A percentile compares a stretch with the other conserved stretches of the same genome.
Evolutionary conservation across 2,329 filamentous ascomycete genomes (phyloP).

Genomic region (Mycocentrospora acerina): DNA sequence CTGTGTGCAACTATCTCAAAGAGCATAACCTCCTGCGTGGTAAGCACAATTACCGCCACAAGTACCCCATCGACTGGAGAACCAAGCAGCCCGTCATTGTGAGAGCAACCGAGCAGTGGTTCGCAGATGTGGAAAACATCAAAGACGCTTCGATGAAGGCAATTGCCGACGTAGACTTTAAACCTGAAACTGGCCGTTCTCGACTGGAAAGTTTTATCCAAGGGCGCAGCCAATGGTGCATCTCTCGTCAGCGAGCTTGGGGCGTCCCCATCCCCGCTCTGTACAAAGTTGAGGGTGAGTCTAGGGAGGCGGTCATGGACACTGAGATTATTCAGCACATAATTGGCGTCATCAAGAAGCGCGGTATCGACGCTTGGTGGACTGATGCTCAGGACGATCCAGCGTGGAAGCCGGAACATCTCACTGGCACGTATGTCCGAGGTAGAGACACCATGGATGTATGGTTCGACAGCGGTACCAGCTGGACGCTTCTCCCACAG

Average conservation of each 20-base stretch:
- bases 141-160: slow-evolving; percentile 71
- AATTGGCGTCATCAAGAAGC: slow-evolving; percentile 71
- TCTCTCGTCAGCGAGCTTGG: slow-evolving; percentile 93
- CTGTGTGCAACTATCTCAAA: slow-evolving; percentile 69
- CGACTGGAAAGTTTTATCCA: slow-evolving; percentile 84
- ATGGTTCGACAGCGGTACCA: slow-evolving; percentile 98
- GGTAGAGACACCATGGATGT: slow-evolving; percentile 98
- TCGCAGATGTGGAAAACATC: slow-evolving; percentile 85
- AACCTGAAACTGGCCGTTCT: slow-evolving; percentile 71
- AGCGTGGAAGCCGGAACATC: slow-evolving; percentile 71
- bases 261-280: slow-evolving; percentile 93
- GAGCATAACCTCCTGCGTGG: slow-evolving; percentile 59
- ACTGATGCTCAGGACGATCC: slow-evolving; percentile 74
- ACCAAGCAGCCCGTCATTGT: slow-evolving; percentile 91
- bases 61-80: slow-evolving; percentile 97
- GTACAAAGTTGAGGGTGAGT: slow-evolving; percentile 67
- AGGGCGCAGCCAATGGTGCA: slow-evolving; percentile 93
- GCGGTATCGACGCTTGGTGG: slow-evolving; percentile 94
- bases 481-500: slow-evolving; percentile 64
- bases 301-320: slow-evolving; percentile 69
- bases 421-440: slow-evolving; percentile 65
- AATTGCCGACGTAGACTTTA: slow-evolving; percentile 71
- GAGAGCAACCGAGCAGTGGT: slow-evolving; percentile 95
- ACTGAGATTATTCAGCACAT: slow-evolving; percentile 81
- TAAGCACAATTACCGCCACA: slow-evolving; percentile 75